Conservation (phyloP, 768 basidiomycete species). For the Suillus spraguei region DNA sequence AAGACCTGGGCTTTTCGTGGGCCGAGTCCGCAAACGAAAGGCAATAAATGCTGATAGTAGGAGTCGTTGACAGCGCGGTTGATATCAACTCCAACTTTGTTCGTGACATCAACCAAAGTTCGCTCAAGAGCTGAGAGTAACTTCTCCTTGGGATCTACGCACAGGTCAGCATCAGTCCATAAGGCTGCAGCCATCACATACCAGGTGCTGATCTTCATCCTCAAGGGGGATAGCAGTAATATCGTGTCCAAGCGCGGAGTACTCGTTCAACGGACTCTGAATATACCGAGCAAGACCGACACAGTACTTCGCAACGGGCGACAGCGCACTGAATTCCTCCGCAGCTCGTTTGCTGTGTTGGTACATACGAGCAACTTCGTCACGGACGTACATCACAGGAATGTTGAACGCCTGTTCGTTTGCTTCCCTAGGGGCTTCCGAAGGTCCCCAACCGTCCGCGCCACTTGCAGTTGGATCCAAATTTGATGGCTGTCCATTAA, state of each 20-base stretch:
- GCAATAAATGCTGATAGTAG: conserved; percentile 88
- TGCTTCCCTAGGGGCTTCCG: conserved; percentile 25
- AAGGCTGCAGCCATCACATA: conserved; percentile 35
- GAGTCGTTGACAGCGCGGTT: conserved; percentile 88
- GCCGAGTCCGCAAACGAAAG: conserved; percentile 91
- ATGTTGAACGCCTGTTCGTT: conserved; percentile 55
- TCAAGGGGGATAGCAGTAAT: conserved; percentile 83
- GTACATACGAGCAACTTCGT: conserved; percentile 93
- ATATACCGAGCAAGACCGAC: conserved; percentile 90
- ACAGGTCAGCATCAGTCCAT: conserved; percentile 13
- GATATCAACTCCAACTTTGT: conserved; percentile 94
- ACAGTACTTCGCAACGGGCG: conserved; percentile 86
- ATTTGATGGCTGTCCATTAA: conserved; percentile 34
- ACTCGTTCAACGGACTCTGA: conserved; percentile 94
- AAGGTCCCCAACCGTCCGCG: conserved; percentile 31
- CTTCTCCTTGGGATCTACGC: conserved; percentile 84
- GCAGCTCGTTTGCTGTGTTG: conserved; percentile 86
- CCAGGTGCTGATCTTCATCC: conserved; percentile 85
- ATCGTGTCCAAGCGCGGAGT: conserved; percentile 85
- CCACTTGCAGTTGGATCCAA: conserved; percentile 19
- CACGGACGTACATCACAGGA: conserved; percentile 81
- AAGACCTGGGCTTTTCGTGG: conserved; percentile 90
- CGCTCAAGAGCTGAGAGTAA: conserved; percentile 80
- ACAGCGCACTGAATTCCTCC: conserved; percentile 80
- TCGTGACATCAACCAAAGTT: conserved; percentile 86